phyloP scores from a whole-genome alignment of 2,329 filamentous ascomycete genomes.

The Metarhizium brunneum region DNA sequence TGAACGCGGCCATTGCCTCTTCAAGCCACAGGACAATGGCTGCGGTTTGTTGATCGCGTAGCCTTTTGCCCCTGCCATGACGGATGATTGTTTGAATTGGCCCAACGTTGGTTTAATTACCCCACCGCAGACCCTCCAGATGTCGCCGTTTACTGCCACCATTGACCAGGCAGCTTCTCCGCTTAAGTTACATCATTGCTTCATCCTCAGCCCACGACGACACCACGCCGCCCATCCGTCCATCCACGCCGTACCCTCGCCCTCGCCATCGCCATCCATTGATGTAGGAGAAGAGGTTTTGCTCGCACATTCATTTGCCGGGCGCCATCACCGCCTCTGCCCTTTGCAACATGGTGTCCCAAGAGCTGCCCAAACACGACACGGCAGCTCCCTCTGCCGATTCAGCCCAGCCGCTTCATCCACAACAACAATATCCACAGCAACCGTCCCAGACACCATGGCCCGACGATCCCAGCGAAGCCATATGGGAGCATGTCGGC shows the following conservation, averaged over 20 bases:
- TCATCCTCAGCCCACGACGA: not conserved
- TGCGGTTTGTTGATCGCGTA: too few relatives aligned
- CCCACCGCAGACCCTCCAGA: not conserved
- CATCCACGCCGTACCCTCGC: not conserved
- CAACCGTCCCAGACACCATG: conserved; percentile 12
- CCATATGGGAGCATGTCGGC: conserved; percentile 14
- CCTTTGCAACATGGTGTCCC: conserved; percentile 3
- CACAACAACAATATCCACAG: not conserved
- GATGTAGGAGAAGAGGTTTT: not conserved
- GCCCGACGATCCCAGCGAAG: conserved; percentile 13
- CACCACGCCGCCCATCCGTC: too few relatives aligned
- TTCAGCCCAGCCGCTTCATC: not conserved
- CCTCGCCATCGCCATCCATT: not conserved
- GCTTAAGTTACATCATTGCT: conserved; percentile 6
- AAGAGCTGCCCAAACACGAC: not conserved
- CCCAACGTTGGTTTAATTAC: not conserved
- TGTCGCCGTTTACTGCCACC: conserved; percentile 7
- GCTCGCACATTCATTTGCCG: not conserved
- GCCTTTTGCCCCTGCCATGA: too few relatives aligned
- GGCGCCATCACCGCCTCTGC: not conserved
- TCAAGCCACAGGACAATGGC: too few relatives aligned
- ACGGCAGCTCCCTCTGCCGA: not conserved
- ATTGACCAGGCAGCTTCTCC: conserved; percentile 10
- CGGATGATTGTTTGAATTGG: too few relatives aligned
- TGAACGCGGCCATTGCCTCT: too few relatives aligned